phyloP scores from a whole-genome alignment of 2,329 filamentous ascomycete species.

The Sporothrix pseudoabietina region DNA sequence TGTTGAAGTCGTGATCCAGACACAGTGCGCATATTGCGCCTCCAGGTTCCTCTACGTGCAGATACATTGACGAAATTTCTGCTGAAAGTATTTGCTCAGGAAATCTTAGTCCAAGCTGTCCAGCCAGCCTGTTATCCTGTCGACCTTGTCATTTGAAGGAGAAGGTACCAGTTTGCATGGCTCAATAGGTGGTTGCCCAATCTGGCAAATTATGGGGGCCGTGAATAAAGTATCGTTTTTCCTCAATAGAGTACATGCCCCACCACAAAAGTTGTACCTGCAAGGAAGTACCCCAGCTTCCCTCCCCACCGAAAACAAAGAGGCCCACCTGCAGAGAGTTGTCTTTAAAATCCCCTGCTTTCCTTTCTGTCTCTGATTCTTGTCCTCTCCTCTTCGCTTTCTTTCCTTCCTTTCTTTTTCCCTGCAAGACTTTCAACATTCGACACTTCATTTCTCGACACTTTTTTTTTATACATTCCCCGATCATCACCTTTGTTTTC shows the following conservation, averaged over 20 bases:
- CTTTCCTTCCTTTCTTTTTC: neutral
- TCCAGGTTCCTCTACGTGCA: too few species aligned
- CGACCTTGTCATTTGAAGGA: neutral
- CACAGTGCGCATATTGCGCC: too few species aligned
- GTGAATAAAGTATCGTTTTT: neutral
- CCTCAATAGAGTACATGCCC: slow-evolving; percentile 3
- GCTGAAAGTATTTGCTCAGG: neutral
- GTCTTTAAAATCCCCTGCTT: slow-evolving; percentile 4
- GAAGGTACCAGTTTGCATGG: neutral
- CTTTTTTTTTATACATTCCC: neutral
- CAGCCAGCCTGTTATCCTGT: too few species aligned
- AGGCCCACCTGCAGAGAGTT: neutral
- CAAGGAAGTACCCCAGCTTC: neutral
- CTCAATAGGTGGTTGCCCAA: neutral
- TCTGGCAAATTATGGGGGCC: neutral
- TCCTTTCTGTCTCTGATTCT: neutral
- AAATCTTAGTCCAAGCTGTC: too few species aligned
- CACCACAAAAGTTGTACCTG: neutral
- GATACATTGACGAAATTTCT: neutral
- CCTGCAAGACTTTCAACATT: too few species aligned
- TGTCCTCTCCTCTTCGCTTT: neutral
- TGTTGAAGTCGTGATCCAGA: too few species aligned
- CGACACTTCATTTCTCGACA: neutral
- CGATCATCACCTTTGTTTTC: too few species aligned
- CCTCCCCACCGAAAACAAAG: neutral